These are phyloP conservation scores for Ilyonectria sp. DNA, from an alignment of 2,329 filamentous ascomycete species.

Conservation along the genomic window DNA sequence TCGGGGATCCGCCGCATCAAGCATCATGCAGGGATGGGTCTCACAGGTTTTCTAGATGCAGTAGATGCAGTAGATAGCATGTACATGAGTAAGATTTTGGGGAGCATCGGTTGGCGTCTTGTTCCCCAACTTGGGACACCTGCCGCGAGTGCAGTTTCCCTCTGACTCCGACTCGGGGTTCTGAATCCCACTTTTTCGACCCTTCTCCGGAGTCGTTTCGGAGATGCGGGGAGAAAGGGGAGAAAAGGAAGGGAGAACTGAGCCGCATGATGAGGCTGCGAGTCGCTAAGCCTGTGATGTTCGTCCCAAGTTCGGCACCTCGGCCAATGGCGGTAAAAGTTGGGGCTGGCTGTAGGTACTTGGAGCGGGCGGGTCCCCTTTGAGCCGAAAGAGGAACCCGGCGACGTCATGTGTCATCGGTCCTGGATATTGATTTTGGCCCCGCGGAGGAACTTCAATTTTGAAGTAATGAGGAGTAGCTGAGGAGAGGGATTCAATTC, in stretches of 20 bases:
- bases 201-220: slow-evolving; percentile 11
- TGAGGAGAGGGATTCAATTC: no score
- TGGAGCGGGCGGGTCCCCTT: slow-evolving; percentile 32
- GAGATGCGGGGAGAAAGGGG: slow-evolving; percentile 9
- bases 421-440: neutral
- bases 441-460: neutral
- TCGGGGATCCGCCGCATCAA: neutral
- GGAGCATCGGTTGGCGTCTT: no score
- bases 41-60: neutral
- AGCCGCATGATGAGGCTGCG: slow-evolving; percentile 22
- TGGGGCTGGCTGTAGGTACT: neutral
- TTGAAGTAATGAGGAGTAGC: neutral
- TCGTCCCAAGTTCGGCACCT: slow-evolving; percentile 56
- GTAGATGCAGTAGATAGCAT: neutral
- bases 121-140: neutral
- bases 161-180: neutral
- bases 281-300: neutral
- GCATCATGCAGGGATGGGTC: neutral
- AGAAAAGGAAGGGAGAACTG: neutral
- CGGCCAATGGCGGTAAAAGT: slow-evolving; percentile 60
- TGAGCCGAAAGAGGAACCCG: slow-evolving; percentile 42
- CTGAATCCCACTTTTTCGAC: neutral
- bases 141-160: slow-evolving; percentile 6
- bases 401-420: slow-evolving; percentile 39
- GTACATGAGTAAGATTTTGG: neutral